phyloP scores from a whole-genome alignment of 805 yeast genomes.

The Metschnikowia colocasiae region DNA sequence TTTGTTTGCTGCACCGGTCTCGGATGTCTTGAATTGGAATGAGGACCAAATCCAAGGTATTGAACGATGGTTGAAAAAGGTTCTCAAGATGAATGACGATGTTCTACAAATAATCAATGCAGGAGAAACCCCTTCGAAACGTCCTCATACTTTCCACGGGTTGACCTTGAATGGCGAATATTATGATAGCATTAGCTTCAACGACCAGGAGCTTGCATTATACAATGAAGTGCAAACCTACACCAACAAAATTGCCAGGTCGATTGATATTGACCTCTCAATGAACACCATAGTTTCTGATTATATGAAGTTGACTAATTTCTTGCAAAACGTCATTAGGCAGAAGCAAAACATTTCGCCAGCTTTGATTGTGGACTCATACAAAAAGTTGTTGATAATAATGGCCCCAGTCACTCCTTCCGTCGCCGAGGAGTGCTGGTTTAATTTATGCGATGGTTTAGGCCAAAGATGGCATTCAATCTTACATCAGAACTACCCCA shows the following conservation, averaged over 20 bases:
- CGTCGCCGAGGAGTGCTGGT: conserved; percentile 80
- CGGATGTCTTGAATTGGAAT: conserved; percentile 85
- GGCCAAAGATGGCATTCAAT: conserved; percentile 45
- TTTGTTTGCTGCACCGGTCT: conserved; percentile 85
- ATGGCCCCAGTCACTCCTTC: conserved; percentile 83
- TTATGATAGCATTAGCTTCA: conserved; percentile 23
- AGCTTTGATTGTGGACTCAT: conserved; percentile 45
- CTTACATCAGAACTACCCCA: conserved; percentile 66
- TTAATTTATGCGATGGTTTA: conserved; percentile 22
- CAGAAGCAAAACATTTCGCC: conserved; percentile 29
- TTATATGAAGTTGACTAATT: conserved; percentile 75
- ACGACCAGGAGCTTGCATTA: conserved; percentile 47
- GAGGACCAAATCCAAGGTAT: conserved; percentile 81
- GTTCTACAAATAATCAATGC: conserved; percentile 18
- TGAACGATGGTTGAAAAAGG: conserved; percentile 77
- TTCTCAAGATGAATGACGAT: conserved; percentile 29
- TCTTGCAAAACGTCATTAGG: conserved; percentile 39
- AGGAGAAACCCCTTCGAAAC: background rate
- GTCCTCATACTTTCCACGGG: conserved; percentile 11
- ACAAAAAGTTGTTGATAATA: conserved; percentile 52
- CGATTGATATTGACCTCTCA: conserved; percentile 57
- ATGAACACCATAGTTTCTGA: conserved; percentile 87
- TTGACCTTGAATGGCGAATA: conserved; percentile 21
- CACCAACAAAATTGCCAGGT: conserved; percentile 49
- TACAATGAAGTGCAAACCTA: conserved; percentile 55